Base-by-base conservation (phyloP, 169 alveolate species). In the Plasmodium gonderi region DNA sequence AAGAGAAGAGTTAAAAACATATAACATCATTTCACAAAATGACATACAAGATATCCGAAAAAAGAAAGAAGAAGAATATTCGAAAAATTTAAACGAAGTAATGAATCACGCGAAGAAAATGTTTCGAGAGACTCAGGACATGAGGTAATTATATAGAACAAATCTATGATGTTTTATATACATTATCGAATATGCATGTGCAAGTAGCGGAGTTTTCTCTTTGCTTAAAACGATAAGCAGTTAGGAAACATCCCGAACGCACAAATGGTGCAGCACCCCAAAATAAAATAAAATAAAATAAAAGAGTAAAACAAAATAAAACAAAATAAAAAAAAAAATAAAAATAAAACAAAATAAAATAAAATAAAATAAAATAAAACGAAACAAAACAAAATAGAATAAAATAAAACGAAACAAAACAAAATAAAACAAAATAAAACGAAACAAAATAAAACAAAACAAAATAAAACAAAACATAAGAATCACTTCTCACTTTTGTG, bases 71-170 rank as follows among this genome's bases (percentile, higher is more conserved):
- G 87, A 85, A 11, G 80, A 85, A 74, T 85, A 75, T 26, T 33
- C 44, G 26, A 74, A 72, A 49, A 85, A 85, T 72, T 85, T 85
- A 74, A 85, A 85, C 40, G 80, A 85, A 74, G 92, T 82, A 42
- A 74, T 74, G 33, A 74, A 85, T 42, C 79, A 85, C 29, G 92
- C 87, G 29, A 60, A 85, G 64, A 42, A 75, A 17, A 54, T 68
- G 38, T 85, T 85, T 76, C 74, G 79, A 64, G 83, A 85, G 45
- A 74, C 92, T 20, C 40, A 85, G 38, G 47, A 75, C 36, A 44
- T 85, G 51, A 85, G 79, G 92, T 85, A 85, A 85, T 85, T 3
- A 81, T 64, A 26, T 0, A 20, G 72, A 40, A 26, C 31, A 47
- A 49, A 5, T 42, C 12, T 12, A 4, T 31, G 9, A 26, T 42